Percentiles rank a stretch among this genome's conserved stretches.
Conservation (phyloP, 768 basidiomycete genomes). For the Rhodotorula diobovata region DNA sequence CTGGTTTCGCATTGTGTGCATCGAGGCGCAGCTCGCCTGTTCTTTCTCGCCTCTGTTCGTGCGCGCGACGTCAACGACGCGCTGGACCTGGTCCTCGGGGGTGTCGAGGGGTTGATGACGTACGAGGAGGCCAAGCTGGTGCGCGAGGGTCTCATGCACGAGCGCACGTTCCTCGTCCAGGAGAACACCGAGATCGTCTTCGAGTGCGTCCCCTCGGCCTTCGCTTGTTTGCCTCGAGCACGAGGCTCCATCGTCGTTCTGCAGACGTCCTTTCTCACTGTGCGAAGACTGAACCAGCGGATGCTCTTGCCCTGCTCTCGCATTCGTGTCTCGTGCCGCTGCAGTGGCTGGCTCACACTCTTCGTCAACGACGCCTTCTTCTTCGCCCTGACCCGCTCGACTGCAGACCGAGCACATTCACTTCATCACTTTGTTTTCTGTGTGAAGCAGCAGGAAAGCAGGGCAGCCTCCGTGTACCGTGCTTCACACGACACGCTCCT, state of each 20-base stretch:
- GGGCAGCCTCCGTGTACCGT: no score
- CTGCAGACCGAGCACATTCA: not conserved
- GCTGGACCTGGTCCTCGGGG: not conserved
- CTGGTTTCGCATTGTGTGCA: no score
- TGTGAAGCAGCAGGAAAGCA: no score
- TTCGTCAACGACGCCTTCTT: no score
- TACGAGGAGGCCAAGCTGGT: conserved; percentile 8
- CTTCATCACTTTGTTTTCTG: not conserved
- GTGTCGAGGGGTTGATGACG: not conserved
- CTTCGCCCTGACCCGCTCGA: no score
- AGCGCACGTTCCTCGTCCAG: conserved; percentile 5
- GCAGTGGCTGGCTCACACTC: no score
- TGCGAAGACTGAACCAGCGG: no score
- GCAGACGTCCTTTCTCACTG: not conserved
- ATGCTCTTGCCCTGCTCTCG: no score
- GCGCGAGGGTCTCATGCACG: conserved; percentile 15
- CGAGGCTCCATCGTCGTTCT: no score
- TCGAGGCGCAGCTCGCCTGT: no score
- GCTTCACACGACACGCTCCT: not conserved
- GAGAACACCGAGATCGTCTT: not conserved
- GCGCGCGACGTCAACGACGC: no score
- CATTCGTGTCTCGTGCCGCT: not conserved
- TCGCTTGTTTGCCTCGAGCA: no score
- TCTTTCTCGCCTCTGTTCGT: conserved; percentile 49
- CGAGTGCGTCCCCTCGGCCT: conserved; percentile 2